Evolutionary conservation across 176 grass and related monocot species (phyloP).

Genomic region (Tillandsia leiboldiana): DNA sequence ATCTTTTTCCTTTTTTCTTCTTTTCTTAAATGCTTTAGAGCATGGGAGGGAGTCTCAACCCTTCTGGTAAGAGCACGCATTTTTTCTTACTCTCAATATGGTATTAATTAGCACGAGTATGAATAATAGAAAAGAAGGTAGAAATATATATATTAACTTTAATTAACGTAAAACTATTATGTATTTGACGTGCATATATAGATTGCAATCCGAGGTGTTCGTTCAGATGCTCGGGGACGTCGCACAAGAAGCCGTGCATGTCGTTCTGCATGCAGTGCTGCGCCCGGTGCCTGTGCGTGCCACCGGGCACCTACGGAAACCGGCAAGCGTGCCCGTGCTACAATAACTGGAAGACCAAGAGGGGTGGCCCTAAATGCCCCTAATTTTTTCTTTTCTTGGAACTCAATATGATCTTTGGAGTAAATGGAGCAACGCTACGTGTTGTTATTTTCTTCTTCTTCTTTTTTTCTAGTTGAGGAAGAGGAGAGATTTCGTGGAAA

Average conservation of each 20-base stretch:
- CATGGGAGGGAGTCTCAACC: background rate
- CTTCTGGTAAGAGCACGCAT: background rate
- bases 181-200: background rate
- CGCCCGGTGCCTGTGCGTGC: slow-evolving; percentile 48
- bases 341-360: slow-evolving; percentile 42
- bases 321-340: slow-evolving; percentile 49
- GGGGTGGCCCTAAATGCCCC: background rate
- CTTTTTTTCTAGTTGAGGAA: background rate
- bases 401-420: background rate
- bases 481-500: background rate
- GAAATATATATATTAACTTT: too few species aligned
- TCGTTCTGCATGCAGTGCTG: slow-evolving; percentile 58
- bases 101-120: background rate
- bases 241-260: slow-evolving; percentile 49
- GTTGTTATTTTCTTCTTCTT: background rate
- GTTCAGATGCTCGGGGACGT: slow-evolving; percentile 30
- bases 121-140: too few species aligned
- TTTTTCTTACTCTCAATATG: background rate
- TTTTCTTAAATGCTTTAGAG: background rate
- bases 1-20: background rate
- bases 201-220: slow-evolving; percentile 27
- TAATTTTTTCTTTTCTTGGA: slow-evolving; percentile 2
- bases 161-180: background rate
- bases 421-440: background rate
- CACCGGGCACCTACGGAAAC: slow-evolving; percentile 49